Base-by-base conservation (phyloP, 1,139 yeast species). In the Magnusiomyces clavatus region DNA sequence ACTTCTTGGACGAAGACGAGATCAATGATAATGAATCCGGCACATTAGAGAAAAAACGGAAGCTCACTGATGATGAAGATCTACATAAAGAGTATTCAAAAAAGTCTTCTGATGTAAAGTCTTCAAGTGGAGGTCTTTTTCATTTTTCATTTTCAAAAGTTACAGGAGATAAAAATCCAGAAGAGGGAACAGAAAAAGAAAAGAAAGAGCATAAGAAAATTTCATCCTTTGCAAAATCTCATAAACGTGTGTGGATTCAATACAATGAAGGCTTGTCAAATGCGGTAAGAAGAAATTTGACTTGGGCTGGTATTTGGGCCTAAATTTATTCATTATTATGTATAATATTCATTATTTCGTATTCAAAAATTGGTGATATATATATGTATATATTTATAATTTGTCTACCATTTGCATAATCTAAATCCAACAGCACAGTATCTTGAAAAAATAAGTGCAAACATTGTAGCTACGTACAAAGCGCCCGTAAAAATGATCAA, bases 211-310 rank as follows among this genome's bases (percentile, higher is more conserved):
- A 24, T 4, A 24, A 24, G 5, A 10, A 45, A 20, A 17, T 24
- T 24, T 24, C 31, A 24, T 24, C 31, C 8, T 5, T 5, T 24
- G 31, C 31, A 24, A 24, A 38, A 8, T 38, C 19, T 10, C 16
- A 14, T 19, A 4, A 19, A 46, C 44, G 62, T 56, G 84, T 88
- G 6, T 92, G 97, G 97, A 86, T 92, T 14, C 90, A 86, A 63
- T 90, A 83, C 62, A 86, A 86, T 58, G 97, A 90, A 67, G 97
- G 98, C 1, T 90, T 86, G 61, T 86, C 96, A 8, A 86, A 90
- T 67, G 98, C 98, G 0, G 97, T 92, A 1, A 72, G 95, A 42
- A 88, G 88, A 61, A 85, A 83, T 54, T 80, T 90, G 35, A 78
- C 83, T 6, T 92, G 97, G 97, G 67, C 71, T 4, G 86, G 82